Evolutionary conservation across 441 rosid species (phyloP), one percentile per base, ranked within the genome.

Genomic region (Kokia cookei): DNA sequence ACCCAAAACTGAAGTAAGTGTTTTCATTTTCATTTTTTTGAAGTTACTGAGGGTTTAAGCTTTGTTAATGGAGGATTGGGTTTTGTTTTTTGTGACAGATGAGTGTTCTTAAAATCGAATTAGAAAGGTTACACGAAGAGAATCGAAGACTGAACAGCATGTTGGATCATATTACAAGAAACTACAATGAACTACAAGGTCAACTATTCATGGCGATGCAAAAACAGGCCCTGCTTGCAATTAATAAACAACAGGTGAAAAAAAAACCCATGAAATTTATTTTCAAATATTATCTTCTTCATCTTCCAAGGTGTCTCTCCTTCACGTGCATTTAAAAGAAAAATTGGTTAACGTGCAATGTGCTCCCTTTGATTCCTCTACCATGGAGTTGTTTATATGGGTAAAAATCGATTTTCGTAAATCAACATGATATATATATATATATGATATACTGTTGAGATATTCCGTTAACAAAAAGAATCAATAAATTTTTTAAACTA

Each of bases 121-220:
- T 92, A 48, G 84, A 81, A 76, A 86, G 82, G 68, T 82, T 87
- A 68, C 85, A 85, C 13, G 89, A 90, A 51, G 98, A 94, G 83
- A 94, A 92, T 73, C 81, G 72, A 73, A 87, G 82, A 73, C 83
- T 94, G 71, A 83, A 79, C 77, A 80, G 69, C 82, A 72, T 73
- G 92, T 76, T 94, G 80, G 89, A 83, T 59, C 89, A 86, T 82
- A 81, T 86, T 68, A 80, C 83, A 27, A 77, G 59, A 77, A 86
- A 74, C 53, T 92, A 85, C 86, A 80, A 72, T 40, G 88, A 85
- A 50, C 83, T 94, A 14, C 91, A 89, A 55, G 77, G 82, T 80
- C 91, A 90, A 78, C 84, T 94, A 48, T 71, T 86, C 75, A 62
- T 87, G 75, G 86, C 87, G 40, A 87, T 85, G 84, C 91, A 87